Conservation (phyloP, 495 filamentous ascomycete genomes). For the Annulohypoxylon moriforme region DNA sequence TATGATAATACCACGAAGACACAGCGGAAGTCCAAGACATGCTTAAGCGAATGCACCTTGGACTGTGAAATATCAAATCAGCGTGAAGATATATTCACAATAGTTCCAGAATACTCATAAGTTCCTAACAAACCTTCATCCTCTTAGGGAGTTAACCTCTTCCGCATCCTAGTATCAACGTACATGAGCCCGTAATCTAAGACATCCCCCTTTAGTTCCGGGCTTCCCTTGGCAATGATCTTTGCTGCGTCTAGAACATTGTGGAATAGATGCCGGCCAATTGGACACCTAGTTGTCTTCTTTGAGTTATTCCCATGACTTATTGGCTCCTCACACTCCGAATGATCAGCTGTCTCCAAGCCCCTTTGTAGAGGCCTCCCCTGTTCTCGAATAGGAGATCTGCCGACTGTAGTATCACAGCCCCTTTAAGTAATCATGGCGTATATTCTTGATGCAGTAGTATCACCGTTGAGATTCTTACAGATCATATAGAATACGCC, state of each 20-base stretch:
- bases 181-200: neutral
- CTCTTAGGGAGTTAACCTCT: too few relatives aligned
- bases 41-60: neutral
- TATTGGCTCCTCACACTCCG: neutral
- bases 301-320: neutral
- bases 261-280: neutral
- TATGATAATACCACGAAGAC: neutral
- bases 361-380: neutral
- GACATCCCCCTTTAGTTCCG: neutral
- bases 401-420: neutral
- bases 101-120: too few relatives aligned
- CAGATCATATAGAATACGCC: neutral
- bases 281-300: neutral
- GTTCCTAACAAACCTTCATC: too few relatives aligned
- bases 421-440: neutral
- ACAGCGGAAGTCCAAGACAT: neutral
- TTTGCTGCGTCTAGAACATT: neutral
- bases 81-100: neutral
- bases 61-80: neutral
- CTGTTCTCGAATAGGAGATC: neutral
- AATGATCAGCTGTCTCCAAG: slow-evolving; percentile 4
- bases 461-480: neutral
- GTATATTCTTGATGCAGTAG: neutral
- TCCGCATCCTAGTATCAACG: too few relatives aligned
- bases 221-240: neutral